Conservation (phyloP, 2,329 filamentous ascomycete genomes). For the Seiridium cupressi region DNA sequence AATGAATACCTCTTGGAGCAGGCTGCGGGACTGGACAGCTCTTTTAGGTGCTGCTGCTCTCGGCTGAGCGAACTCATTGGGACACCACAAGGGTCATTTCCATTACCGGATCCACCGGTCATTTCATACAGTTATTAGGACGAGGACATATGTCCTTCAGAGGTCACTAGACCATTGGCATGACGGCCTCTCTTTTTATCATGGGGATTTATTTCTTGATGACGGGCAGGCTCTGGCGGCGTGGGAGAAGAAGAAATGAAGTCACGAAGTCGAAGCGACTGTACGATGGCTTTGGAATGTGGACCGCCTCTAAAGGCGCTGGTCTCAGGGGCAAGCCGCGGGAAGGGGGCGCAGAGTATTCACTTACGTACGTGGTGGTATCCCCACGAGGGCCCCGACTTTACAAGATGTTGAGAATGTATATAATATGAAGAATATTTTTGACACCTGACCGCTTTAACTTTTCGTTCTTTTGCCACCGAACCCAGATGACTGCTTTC, state of each 20-base stretch:
- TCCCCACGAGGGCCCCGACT: too few relatives aligned
- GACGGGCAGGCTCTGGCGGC: not conserved
- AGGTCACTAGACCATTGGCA: not conserved
- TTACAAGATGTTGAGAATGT: too few relatives aligned
- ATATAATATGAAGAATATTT: too few relatives aligned
- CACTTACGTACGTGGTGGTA: too few relatives aligned
- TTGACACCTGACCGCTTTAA: too few relatives aligned
- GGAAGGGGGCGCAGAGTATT: not conserved
- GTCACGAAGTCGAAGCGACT: not conserved
- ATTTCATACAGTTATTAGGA: not conserved
- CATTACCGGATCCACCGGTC: not conserved
- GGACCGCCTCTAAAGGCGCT: not conserved
- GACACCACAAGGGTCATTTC: not conserved
- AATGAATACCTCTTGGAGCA: not conserved
- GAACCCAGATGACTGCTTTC: too few relatives aligned
- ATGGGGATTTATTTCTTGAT: not conserved
- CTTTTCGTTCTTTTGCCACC: too few relatives aligned
- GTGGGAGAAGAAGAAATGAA: not conserved
- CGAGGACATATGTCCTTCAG: not conserved
- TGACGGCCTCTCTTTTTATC: not conserved
- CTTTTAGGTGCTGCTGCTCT: not conserved
- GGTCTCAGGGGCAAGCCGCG: not conserved
- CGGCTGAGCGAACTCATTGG: not conserved
- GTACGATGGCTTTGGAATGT: not conserved
- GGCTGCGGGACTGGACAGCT: not conserved